Evolutionary conservation across 2,329 filamentous ascomycete species (phyloP), one percentile per base, ranked within the genome.

Genomic region (Nannizziopsis arthrosporioides): DNA sequence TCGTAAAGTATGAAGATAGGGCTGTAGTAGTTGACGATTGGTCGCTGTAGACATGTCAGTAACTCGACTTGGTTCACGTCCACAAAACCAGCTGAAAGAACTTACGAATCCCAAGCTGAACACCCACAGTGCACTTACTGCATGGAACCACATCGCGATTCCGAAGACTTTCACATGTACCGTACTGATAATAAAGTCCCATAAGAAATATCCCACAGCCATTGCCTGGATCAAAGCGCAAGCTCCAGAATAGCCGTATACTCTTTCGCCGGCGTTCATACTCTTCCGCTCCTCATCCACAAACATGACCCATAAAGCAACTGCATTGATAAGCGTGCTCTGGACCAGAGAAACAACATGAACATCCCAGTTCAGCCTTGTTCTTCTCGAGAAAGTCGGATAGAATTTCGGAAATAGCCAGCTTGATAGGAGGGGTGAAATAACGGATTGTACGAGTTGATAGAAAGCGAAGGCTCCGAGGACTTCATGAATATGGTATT

Each of bases 1-100:
- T 82, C 79, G 66, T 82, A 82, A 55, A 82, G 76, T 57, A 82
- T 78, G 65, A 82, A 82, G 5, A 73, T 73, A 0, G 78, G 75
- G 14, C 71, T 75, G 62, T 81, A 82, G 68, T 73, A 82, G 62
- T 81, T 80, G 51, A 80, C 66, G 58, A 82, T 82, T 2, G 79
- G 79, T 53, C 78, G 71, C 78, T 82, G 39, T 19, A 34, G 6
- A 34, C 18, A 32, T 34, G 7, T 14, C 18, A 31, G 11, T 41
- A 30, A 11, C 18, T 6, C 6, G 8, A 12, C 18, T 1, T 14
- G 14, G 12, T 44, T 3, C 31, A 36, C 5, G 17, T 8, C 22
- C 18, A 22, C 27, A 38, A 10, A 30, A 38, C 9, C 38, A 53
- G 34, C 12, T 31, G 63, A 35, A 12, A 34, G 31, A 8, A 74